Conservation (phyloP, 2,329 filamentous ascomycete genomes). For the Laburnicola sp. region DNA sequence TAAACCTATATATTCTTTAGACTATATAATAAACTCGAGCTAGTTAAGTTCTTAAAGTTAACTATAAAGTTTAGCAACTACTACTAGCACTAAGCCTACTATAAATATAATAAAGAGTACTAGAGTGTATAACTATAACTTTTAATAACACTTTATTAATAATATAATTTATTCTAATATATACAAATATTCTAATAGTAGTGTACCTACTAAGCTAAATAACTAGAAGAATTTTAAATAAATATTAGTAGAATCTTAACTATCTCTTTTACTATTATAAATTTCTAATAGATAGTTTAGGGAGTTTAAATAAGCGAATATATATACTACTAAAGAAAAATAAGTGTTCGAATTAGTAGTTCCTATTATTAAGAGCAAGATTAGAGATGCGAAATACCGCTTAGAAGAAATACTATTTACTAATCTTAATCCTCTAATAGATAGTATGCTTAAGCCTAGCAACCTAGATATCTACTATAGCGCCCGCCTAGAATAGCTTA, state of each 20-base stretch:
- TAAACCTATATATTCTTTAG: slow-evolving; percentile 15
- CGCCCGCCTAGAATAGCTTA: slow-evolving; percentile 32
- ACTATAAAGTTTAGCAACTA: too few species aligned
- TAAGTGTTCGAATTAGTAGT: slow-evolving; percentile 40
- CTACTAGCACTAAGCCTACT: too few species aligned
- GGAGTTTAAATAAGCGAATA: slow-evolving; percentile 17
- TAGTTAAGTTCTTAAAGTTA: slow-evolving; percentile 10
- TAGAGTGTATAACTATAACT: too few species aligned
- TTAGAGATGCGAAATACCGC: slow-evolving; percentile 23
- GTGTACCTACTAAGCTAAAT: too few species aligned
- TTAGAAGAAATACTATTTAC: slow-evolving; percentile 25
- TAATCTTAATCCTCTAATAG: slow-evolving; percentile 22
- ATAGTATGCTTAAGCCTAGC: slow-evolving; percentile 15
- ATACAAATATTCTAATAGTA: too few species aligned
- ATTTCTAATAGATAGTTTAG: too few species aligned
- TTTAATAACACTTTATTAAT: too few species aligned
- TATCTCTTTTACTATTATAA: too few species aligned
- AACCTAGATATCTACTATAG: slow-evolving; percentile 42
- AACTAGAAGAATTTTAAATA: too few species aligned
- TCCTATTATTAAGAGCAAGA: slow-evolving; percentile 34
- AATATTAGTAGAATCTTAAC: too few species aligned
- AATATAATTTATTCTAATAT: too few species aligned
- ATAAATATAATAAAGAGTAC: too few species aligned
- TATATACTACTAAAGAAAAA: slow-evolving; percentile 40
- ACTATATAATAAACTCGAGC: slow-evolving; percentile 19